phyloP scores from a whole-genome alignment of 371 early-diverging fungal genomes.

The Phascolomyces articulosus region DNA sequence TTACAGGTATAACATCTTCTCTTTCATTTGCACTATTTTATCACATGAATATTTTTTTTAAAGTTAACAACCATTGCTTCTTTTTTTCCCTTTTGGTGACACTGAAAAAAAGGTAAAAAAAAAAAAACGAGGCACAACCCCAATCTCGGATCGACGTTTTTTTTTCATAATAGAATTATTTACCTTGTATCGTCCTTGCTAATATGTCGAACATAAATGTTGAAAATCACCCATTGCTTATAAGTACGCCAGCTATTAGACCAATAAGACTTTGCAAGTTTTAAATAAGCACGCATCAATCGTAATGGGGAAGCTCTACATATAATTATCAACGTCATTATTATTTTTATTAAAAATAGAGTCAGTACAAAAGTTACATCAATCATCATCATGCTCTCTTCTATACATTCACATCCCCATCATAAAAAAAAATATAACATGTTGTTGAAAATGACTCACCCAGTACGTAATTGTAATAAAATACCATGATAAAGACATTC shows the following conservation, averaged over 20 bases:
- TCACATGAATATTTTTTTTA: not conserved
- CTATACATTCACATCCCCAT: too few relatives aligned
- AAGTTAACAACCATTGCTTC: not conserved
- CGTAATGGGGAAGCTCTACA: slow-evolving; percentile 17
- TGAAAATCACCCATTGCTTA: slow-evolving; percentile 52
- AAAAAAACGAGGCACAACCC: not conserved
- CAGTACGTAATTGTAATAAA: slow-evolving; percentile 51
- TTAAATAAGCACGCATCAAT: slow-evolving; percentile 34
- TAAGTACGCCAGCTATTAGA: slow-evolving; percentile 44
- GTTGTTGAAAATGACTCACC: slow-evolving; percentile 30
- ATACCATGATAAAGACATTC: slow-evolving; percentile 68
- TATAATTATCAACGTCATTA: too few relatives aligned
- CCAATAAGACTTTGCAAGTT: slow-evolving; percentile 40
- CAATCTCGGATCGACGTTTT: slow-evolving; percentile 2
- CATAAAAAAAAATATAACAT: too few relatives aligned
- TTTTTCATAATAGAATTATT: too few relatives aligned
- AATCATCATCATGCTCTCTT: too few relatives aligned
- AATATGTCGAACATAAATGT: slow-evolving; percentile 42
- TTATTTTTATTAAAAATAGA: too few relatives aligned
- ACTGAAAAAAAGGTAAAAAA: not conserved
- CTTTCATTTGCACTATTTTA: not conserved
- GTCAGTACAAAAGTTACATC: too few relatives aligned
- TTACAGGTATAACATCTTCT: slow-evolving; percentile 3
- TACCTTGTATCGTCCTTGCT: slow-evolving; percentile 12
- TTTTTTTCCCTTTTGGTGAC: not conserved